These are phyloP conservation scores for Vicia villosa DNA, from an alignment of 306 rosid genomes.

Conservation along the genomic window DNA sequence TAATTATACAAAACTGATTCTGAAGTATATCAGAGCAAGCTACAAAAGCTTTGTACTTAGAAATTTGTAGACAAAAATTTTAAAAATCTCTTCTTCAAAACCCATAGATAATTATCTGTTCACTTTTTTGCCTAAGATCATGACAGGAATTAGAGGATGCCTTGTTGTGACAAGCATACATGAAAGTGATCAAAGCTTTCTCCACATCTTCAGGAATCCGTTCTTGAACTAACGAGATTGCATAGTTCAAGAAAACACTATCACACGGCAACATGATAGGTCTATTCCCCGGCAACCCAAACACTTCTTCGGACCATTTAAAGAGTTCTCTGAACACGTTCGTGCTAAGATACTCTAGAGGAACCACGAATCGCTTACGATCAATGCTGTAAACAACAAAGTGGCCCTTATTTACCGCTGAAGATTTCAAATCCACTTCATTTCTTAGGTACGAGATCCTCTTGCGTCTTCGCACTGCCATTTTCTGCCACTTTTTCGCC, in stretches of 20 bases:
- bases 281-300: constrained; percentile 27
- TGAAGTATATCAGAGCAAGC: constrained; percentile 1
- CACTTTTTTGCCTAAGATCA: constrained; percentile 15
- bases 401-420: constrained; percentile 36
- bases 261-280: constrained; percentile 44
- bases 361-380: constrained; percentile 38
- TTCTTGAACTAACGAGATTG: constrained; percentile 31
- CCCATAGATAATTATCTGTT: constrained; percentile 34
- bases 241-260: constrained; percentile 39
- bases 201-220: constrained; percentile 36
- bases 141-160: constrained; percentile 25
- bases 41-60: background rate
- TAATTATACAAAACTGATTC: constrained; percentile 26
- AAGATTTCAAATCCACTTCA: background rate
- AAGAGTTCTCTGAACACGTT: constrained; percentile 41
- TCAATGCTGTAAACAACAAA: constrained; percentile 44
- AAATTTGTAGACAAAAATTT: background rate
- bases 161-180: constrained; percentile 31
- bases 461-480: constrained; percentile 23
- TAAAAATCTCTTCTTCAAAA: constrained; percentile 35
- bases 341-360: constrained; percentile 37
- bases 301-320: constrained; percentile 47
- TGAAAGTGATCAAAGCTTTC: constrained; percentile 42
- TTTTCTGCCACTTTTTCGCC: constrained; percentile 50
- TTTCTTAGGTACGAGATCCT: constrained; percentile 38